Percentiles rank a stretch among this genome's conserved stretches.
Conservation (phyloP, 495 filamentous ascomycete genomes). For the Echria macrotheca region DNA sequence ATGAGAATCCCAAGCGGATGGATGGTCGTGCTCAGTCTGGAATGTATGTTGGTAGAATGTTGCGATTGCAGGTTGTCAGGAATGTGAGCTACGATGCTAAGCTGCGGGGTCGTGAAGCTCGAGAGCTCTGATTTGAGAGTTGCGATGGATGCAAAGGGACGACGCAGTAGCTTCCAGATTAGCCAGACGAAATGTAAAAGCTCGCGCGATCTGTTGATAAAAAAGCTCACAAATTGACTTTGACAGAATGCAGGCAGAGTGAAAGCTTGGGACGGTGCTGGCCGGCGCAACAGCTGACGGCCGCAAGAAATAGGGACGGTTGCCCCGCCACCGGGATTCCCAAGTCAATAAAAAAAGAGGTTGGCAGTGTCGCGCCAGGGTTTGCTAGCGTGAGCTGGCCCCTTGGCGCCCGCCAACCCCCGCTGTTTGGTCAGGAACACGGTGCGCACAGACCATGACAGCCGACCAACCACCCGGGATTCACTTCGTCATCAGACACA, state of each 20-base stretch:
- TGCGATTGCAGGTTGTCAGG: no score
- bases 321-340: conserved; percentile 20
- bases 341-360: conserved; percentile 23
- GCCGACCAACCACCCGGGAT: background rate
- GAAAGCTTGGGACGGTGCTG: background rate
- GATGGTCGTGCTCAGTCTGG: no score
- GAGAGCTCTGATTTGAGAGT: no score
- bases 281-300: background rate
- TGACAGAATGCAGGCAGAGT: background rate
- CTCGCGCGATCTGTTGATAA: background rate
- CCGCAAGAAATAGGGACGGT: conserved; percentile 13
- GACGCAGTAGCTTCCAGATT: no score
- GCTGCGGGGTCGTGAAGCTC: no score
- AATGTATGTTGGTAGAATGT: background rate
- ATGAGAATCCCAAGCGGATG: background rate
- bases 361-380: conserved; percentile 11
- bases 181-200: no score
- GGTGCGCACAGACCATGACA: conserved; percentile 1
- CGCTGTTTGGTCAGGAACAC: background rate
- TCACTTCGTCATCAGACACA: no score
- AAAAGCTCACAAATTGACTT: background rate
- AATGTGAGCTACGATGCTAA: no score
- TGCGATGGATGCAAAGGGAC: no score
- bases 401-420: conserved; percentile 10
- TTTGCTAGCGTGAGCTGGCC: conserved; percentile 1